Percentiles rank a stretch among this genome's conserved stretches.
Evolutionary conservation across 1,284 basidiomycete species (phyloP).

Genomic region (Sporisorium scitamineum): DNA sequence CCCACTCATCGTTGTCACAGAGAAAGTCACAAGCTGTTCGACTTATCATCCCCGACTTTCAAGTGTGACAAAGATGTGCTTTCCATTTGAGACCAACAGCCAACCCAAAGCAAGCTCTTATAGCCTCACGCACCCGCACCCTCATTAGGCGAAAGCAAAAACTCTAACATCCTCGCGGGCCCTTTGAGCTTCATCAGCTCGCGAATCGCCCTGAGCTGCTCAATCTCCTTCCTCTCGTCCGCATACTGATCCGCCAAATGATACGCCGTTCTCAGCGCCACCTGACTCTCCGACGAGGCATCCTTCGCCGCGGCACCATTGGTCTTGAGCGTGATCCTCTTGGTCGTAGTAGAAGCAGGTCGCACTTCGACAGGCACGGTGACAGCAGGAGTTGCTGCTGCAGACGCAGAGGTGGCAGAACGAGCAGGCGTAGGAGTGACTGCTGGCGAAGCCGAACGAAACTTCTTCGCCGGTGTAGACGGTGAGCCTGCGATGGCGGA

Average conservation of each 20-base stretch:
- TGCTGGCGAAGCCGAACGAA: slow-evolving; percentile 21
- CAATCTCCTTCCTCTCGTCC: slow-evolving; percentile 46
- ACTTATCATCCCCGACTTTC: not conserved
- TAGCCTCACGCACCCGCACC: not conserved
- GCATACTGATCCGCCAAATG: slow-evolving; percentile 36
- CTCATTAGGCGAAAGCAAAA: slow-evolving; percentile 37
- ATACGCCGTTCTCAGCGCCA: slow-evolving; percentile 20
- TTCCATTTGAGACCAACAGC: not conserved
- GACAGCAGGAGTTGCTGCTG: not conserved
- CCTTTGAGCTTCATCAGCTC: slow-evolving; percentile 53
- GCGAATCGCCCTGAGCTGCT: slow-evolving; percentile 54
- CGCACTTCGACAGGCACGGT: slow-evolving; percentile 8
- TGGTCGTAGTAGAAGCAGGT: not conserved
- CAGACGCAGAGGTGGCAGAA: not conserved
- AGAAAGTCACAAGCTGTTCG: not conserved
- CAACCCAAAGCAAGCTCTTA: no score
- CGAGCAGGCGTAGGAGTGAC: slow-evolving; percentile 4
- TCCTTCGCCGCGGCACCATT: slow-evolving; percentile 8
- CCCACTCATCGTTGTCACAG: not conserved
- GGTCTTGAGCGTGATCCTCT: slow-evolving; percentile 23
- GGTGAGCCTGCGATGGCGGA: slow-evolving; percentile 30
- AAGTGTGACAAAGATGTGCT: not conserved
- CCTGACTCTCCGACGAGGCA: slow-evolving; percentile 4
- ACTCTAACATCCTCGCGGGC: slow-evolving; percentile 34
- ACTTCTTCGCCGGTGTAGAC: slow-evolving; percentile 25